Percentiles rank a stretch among this genome's conserved stretches.
Conservation (phyloP, 257 asterid genomes). For the Sherardia arvensis region DNA sequence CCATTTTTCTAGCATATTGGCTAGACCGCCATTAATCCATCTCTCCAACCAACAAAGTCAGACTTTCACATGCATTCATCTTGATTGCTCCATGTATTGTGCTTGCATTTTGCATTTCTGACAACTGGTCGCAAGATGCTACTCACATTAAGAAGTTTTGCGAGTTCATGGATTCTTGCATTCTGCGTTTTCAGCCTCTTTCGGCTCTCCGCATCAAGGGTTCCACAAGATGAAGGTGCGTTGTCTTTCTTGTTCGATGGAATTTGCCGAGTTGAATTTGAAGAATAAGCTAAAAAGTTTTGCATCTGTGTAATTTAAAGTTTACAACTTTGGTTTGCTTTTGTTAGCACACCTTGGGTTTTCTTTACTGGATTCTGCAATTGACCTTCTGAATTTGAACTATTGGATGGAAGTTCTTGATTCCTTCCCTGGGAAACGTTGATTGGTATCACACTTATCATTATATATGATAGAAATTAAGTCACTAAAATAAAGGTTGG, state of each 20-base stretch:
- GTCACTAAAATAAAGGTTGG: neutral
- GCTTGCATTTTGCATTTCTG: neutral
- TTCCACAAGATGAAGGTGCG: constrained; percentile 29
- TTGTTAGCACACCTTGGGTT: neutral
- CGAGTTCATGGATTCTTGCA: constrained; percentile 11
- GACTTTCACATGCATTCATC: neutral
- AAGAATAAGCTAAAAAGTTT: neutral
- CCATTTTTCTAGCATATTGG: neutral
- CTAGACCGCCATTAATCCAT: neutral
- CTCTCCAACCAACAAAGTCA: neutral
- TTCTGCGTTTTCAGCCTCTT: constrained; percentile 12
- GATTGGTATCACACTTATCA: neutral
- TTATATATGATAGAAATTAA: neutral
- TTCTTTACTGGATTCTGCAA: neutral
- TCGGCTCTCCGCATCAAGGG: constrained; percentile 14
- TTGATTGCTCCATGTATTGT: neutral
- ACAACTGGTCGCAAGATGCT: constrained; percentile 18
- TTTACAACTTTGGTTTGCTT: neutral
- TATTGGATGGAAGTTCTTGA: neutral
- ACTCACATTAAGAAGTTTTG: neutral
- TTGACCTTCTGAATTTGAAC: neutral
- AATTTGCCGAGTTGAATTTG: neutral
- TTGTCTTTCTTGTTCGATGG: neutral
- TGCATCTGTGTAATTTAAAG: neutral
- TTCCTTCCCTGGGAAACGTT: neutral